Evolutionary conservation across 2,329 filamentous ascomycete species (phyloP).

Genomic region (Keithomyces neogunnii): DNA sequence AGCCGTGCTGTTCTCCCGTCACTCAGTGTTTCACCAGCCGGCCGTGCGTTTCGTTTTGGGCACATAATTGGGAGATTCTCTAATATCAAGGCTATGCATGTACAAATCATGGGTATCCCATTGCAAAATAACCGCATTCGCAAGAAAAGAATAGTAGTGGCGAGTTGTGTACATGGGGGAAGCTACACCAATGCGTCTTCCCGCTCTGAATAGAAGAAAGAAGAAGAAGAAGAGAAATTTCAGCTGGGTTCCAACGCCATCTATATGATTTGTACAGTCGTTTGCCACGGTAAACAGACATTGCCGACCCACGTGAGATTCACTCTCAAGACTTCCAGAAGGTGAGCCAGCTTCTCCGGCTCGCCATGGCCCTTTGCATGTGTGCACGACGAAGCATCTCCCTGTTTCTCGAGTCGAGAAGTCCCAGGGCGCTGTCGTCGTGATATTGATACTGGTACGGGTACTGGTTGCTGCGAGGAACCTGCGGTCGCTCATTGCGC

Average conservation of each 20-base stretch:
- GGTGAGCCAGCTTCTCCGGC: conserved; percentile 23
- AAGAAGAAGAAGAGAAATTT: background rate
- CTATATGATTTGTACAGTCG: conserved; percentile 2
- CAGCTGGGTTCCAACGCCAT: conserved; percentile 4
- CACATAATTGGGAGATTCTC: background rate
- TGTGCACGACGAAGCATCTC: conserved; percentile 46
- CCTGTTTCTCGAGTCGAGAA: conserved; percentile 45
- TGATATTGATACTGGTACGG: conserved; percentile 13
- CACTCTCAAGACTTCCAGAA: conserved; percentile 7
- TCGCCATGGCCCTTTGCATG: conserved; percentile 33
- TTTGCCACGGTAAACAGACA: background rate
- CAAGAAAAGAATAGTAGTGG: too few relatives aligned
- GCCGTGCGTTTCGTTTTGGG: too few relatives aligned
- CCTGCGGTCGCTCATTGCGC: conserved; percentile 30
- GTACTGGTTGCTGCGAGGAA: conserved; percentile 32
- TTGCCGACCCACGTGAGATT: background rate
- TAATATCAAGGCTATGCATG: background rate
- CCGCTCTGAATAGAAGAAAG: background rate
- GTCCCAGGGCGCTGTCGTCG: conserved; percentile 39
- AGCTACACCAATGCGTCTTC: background rate
- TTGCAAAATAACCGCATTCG: background rate
- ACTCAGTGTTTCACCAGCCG: too few relatives aligned
- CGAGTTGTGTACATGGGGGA: too few relatives aligned
- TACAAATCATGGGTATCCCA: background rate
- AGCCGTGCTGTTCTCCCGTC: too few relatives aligned